These are phyloP conservation scores for Citrus sp. DNA, from an alignment of 345 rosid species.

Conservation along the genomic window DNA sequence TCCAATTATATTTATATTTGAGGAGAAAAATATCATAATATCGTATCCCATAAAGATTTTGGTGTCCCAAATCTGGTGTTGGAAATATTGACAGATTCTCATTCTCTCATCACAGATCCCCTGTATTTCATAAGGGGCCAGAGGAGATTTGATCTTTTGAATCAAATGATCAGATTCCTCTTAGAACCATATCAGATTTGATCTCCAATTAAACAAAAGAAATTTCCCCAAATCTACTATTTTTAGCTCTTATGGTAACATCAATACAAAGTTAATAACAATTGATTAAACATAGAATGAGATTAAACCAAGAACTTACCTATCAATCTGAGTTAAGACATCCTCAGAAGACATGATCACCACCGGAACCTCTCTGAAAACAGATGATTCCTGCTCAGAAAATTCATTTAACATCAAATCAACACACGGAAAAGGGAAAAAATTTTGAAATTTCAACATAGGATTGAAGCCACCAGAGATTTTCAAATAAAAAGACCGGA, in stretches of 20 bases:
- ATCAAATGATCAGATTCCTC: background rate
- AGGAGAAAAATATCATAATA: background rate
- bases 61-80: background rate
- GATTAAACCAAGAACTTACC: slow-evolving; percentile 30
- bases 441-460: background rate
- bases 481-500: background rate
- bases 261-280: background rate
- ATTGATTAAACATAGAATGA: background rate
- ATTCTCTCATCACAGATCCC: background rate
- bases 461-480: too few relatives aligned
- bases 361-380: slow-evolving; percentile 72
- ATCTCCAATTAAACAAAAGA: background rate
- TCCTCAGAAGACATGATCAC: slow-evolving; percentile 91
- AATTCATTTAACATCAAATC: slow-evolving; percentile 1
- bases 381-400: slow-evolving; percentile 58
- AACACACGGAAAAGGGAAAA: background rate
- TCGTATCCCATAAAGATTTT: background rate
- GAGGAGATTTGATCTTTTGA: background rate
- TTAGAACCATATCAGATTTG: background rate
- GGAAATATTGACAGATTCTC: background rate
- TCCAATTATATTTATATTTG: background rate
- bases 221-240: background rate
- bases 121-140: background rate
- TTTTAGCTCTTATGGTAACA: background rate
- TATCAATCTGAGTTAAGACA: slow-evolving; percentile 65